Base-by-base conservation (phyloP, 768 basidiomycete genomes). In the Macrolepiota fuliginosa region DNA sequence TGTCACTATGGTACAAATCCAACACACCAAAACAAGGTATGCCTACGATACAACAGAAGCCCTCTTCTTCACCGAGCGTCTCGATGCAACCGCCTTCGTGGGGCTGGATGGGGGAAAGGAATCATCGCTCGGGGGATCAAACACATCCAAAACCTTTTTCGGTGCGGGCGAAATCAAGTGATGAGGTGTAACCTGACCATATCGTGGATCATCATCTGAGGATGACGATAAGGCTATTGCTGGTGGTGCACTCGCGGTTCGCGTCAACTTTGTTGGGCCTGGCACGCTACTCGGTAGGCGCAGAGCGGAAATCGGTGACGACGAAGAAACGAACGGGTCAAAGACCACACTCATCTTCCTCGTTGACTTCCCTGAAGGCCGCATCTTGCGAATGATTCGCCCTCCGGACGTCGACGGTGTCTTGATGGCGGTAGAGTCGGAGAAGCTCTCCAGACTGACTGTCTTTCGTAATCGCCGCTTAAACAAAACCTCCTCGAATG, bases 131-230 rank as follows among this genome's bases (percentile, higher is more conserved):
- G 60, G 46, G 12, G 60, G 60, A 25, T 55, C 60, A 49, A 50
- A 61, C 35, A 49, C 1, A 47, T 50, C 52, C 35, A 54, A 13
- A 15, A 39, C 47, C 19, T 61, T 59, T 35, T 51, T 53, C 51
- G 81, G 71, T 22, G 76, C 79, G 5, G 89, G 87, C 7, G 89
- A 91, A 40, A 84, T 82, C 35, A 90, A 71, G 66, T 86, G 85
- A 62, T 82, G 81, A n/a, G 89, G 88, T 0, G 87, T 89, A 17
- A 89, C 85, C 70, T 89, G 86, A 0, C 88, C 87, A 27, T 83
- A 62, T 62, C 79, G 78, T 0, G 80, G 81, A 63, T 89, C 86
- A 61, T 91, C 87, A 65, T 90, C 89, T 2, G 88, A 89, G 2
- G 85, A 84, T 12, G 76, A 68, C 56, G 58, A 47, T 2, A 29